phyloP scores from a whole-genome alignment of 768 basidiomycete species.

The Rhodosporidiobolus sp. region DNA sequence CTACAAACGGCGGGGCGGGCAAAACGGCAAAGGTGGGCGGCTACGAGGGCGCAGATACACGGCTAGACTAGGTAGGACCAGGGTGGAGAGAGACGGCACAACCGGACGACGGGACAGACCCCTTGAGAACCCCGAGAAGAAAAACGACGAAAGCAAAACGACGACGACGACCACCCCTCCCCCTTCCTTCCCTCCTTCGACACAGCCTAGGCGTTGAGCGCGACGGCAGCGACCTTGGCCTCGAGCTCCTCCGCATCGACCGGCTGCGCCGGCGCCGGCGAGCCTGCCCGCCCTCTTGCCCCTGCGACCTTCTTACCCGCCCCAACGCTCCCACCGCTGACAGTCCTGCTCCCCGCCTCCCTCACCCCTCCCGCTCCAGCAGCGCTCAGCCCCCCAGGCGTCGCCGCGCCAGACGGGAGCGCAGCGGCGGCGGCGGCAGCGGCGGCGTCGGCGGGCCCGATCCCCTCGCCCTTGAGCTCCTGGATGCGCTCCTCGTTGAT shows the following conservation, averaged over 20 bases:
- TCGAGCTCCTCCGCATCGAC: background rate
- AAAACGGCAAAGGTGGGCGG: too few species aligned
- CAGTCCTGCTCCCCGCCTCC: conserved; percentile 2
- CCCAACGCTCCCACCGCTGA: background rate
- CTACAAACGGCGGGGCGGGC: too few species aligned
- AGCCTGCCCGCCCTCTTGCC: too few species aligned
- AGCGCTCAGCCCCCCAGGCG: background rate
- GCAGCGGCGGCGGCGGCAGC: background rate
- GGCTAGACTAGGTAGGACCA: too few species aligned
- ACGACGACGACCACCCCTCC: too few species aligned
- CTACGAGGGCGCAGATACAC: too few species aligned
- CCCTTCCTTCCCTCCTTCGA: too few species aligned
- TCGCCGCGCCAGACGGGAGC: background rate
- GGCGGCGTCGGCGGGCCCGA: background rate
- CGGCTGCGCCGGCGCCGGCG: too few species aligned
- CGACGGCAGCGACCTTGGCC: background rate
- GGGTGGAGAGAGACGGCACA: too few species aligned
- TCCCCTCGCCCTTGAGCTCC: conserved; percentile 36
- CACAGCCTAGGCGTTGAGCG: background rate
- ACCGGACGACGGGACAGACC: too few species aligned
- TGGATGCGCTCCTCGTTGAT: conserved; percentile 40
- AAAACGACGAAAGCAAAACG: too few species aligned
- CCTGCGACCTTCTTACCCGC: background rate
- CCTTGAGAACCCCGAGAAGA: too few species aligned
- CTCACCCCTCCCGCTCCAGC: conserved; percentile 3